These are phyloP conservation scores for Talaromyces pinophilus DNA, from an alignment of 2,329 filamentous ascomycete genomes.

Conservation along the genomic window DNA sequence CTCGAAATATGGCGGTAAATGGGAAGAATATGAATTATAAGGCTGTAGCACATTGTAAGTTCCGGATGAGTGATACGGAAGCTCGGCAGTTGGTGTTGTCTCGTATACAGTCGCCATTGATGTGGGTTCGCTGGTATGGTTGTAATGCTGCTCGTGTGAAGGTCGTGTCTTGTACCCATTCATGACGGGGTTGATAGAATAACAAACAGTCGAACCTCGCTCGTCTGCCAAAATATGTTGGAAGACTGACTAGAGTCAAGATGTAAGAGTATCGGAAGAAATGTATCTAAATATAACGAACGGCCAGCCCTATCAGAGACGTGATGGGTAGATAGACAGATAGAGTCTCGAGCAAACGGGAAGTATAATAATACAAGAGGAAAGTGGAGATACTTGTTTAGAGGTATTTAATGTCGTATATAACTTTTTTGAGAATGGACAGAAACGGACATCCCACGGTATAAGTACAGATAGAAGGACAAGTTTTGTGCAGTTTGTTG, in stretches of 20 bases:
- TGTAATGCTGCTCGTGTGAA: slow-evolving; percentile 34
- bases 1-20: slow-evolving; percentile 37
- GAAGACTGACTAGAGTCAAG: not conserved
- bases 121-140: slow-evolving; percentile 15
- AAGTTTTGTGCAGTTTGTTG: slow-evolving; percentile 9
- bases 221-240: slow-evolving; percentile 7
- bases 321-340: not conserved
- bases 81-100: slow-evolving; percentile 36
- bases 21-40: slow-evolving; percentile 37
- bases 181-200: slow-evolving; percentile 32
- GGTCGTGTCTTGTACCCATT: slow-evolving; percentile 43
- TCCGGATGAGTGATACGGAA: slow-evolving; percentile 32
- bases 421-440: not conserved
- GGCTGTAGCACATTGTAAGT: slow-evolving; percentile 36
- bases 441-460: not conserved
- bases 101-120: slow-evolving; percentile 36
- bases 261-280: not conserved
- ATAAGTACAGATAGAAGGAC: slow-evolving; percentile 12
- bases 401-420: slow-evolving; percentile 14
- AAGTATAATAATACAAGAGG: not conserved
- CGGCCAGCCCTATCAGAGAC: not conserved
- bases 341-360: not conserved
- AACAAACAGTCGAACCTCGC: not conserved
- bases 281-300: slow-evolving; percentile 3
- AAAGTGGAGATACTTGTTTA: not conserved